Evolutionary conservation across 2,329 filamentous ascomycete genomes (phyloP), one percentile per base, ranked within the genome.

Genomic region (Fusarium sp.): DNA sequence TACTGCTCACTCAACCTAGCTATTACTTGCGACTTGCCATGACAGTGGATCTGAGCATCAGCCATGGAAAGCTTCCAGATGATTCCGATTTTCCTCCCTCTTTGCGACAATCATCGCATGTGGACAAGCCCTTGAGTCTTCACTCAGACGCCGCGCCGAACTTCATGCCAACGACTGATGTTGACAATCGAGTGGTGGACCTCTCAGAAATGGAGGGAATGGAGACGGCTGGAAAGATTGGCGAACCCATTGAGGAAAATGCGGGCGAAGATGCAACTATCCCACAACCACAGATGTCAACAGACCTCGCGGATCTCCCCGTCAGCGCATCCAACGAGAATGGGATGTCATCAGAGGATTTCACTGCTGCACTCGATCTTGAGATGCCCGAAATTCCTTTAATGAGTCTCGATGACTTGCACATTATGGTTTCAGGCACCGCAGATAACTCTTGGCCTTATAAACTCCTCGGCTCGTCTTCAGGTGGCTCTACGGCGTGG

Each of bases 41-140:
- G 68, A 78, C 76, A 0, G 69, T 78, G 6, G 76, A 78, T 32
- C 63, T 78, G 45, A 78, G 76, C 11, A 78, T 78, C 11, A 78
- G 76, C 22, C 69, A 79, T 15, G 76, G 76, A 0, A 72, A 73
- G 8, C 47, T 78, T 0, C 76, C 76, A 1, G 76, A 79, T 0
- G 76, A 78, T 11, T 76, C 65, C 12, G 76, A 78, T 25, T 78
- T 78, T 11, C 76, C 76, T 0, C 73, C 73, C 1, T 70, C 66
- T 0, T 4, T 78, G 1, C 63, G 76, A 5, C 71, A 75, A 14
- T 11, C 50, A 2, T 56, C 60, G 5, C 57, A 56, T 1, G 15
- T 33, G 1, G 57, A 52, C 0, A 3, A 20, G 0, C 1, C 14
- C 1, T 17, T 64, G 4, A 64, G 27, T 10, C 43, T 33, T 6